Evolutionary conservation across 2,329 filamentous ascomycete genomes (phyloP).

Genomic region (Amauroascus verrucosus): DNA sequence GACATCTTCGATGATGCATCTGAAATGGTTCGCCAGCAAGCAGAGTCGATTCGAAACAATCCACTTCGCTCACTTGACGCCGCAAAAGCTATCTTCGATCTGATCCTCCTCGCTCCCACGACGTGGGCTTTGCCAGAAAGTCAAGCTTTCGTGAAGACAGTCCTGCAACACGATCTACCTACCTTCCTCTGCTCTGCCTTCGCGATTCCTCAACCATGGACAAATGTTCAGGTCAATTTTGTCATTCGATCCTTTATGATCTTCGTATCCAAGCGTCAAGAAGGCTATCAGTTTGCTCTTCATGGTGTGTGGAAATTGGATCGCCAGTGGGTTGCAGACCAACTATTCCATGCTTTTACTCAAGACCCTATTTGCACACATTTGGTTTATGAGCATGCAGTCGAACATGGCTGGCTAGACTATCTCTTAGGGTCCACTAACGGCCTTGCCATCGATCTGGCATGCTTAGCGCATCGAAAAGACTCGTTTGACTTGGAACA

Average conservation of each 20-base stretch:
- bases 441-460: constrained; percentile 78
- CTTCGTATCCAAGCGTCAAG: constrained; percentile 68
- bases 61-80: constrained; percentile 83
- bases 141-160: constrained; percentile 48
- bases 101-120: constrained; percentile 50
- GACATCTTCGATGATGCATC: constrained; percentile 54
- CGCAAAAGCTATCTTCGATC: constrained; percentile 55
- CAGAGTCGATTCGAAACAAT: constrained; percentile 63
- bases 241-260: constrained; percentile 55
- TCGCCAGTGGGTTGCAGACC: constrained; percentile 70
- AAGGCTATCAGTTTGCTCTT: constrained; percentile 76
- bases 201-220: constrained; percentile 42
- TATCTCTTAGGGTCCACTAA: constrained; percentile 67
- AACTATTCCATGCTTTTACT: constrained; percentile 68
- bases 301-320: constrained; percentile 89
- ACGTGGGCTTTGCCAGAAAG: constrained; percentile 47
- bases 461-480: constrained; percentile 72
- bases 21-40: constrained; percentile 49
- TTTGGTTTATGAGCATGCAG: constrained; percentile 66
- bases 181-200: constrained; percentile 44
- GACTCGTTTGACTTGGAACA: constrained; percentile 67
- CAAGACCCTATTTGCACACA: constrained; percentile 57
- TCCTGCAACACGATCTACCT: constrained; percentile 46
- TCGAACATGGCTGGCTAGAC: constrained; percentile 74
- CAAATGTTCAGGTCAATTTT: constrained; percentile 39